Evolutionary conservation across 176 grass and related monocot species (phyloP).

Genomic region (Leersia perrieri): DNA sequence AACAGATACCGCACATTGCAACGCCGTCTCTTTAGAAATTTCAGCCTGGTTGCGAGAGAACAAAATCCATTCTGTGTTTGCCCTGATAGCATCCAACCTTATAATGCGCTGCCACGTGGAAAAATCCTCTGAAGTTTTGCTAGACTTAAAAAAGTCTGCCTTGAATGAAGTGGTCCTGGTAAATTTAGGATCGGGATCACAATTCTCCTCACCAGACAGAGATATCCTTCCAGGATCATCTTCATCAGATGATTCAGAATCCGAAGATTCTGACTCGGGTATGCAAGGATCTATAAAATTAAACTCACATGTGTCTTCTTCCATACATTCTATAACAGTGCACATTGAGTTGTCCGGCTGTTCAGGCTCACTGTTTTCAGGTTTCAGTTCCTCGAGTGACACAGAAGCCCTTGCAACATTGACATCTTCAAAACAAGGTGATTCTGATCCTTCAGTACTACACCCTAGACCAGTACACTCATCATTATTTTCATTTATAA

Average conservation of each 20-base stretch:
- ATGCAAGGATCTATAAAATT: slow-evolving; percentile 50
- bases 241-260: slow-evolving; percentile 83
- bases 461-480: slow-evolving; percentile 45
- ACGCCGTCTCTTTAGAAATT: slow-evolving; percentile 59
- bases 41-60: slow-evolving; percentile 57
- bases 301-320: slow-evolving; percentile 39
- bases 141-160: slow-evolving; percentile 52
- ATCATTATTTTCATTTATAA: slow-evolving; percentile 57
- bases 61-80: slow-evolving; percentile 74
- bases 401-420: slow-evolving; percentile 16
- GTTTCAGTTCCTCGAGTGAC: slow-evolving; percentile 48
- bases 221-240: slow-evolving; percentile 64
- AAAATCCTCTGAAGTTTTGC: slow-evolving; percentile 66
- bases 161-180: slow-evolving; percentile 56
- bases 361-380: slow-evolving; percentile 34
- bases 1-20: slow-evolving; percentile 48
- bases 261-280: slow-evolving; percentile 74
- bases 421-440: slow-evolving; percentile 56
- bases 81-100: slow-evolving; percentile 81
- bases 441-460: slow-evolving; percentile 61
- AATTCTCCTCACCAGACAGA: slow-evolving; percentile 42
- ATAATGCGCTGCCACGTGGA: slow-evolving; percentile 91
- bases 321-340: slow-evolving; percentile 25
- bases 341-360: slow-evolving; percentile 34
- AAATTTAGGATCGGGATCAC: slow-evolving; percentile 58